Conservation (phyloP, 2,329 filamentous ascomycete species). For the Metarhizium rileyi region DNA sequence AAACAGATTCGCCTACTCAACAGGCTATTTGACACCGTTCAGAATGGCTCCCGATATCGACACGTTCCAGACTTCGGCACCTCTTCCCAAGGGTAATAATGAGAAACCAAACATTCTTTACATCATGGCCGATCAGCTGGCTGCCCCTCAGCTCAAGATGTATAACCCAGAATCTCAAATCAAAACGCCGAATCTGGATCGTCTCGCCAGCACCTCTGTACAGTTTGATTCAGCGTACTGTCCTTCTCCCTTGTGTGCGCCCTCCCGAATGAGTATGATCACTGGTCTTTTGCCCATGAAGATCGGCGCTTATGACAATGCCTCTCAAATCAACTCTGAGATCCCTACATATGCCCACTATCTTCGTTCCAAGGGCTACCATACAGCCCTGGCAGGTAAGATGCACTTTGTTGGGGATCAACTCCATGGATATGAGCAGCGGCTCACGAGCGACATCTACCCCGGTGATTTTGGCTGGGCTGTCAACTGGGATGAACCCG, state of each 20-base stretch:
- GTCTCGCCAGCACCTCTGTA: conserved; percentile 69
- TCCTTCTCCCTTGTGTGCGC: conserved; percentile 84
- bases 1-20: background rate
- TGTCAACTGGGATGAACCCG: conserved; percentile 90
- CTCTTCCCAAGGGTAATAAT: conserved; percentile 16
- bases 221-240: conserved; percentile 94
- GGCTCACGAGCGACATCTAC: conserved; percentile 92
- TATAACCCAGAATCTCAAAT: conserved; percentile 84
- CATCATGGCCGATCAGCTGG: conserved; percentile 95
- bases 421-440: conserved; percentile 85
- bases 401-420: conserved; percentile 98
- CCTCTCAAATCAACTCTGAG: conserved; percentile 72
- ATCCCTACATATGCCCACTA: conserved; percentile 91
- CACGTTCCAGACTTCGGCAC: conserved; percentile 51
- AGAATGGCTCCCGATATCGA: conserved; percentile 66
- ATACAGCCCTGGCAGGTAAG: conserved; percentile 85
- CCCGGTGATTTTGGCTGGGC: conserved; percentile 91
- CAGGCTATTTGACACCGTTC: background rate
- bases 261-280: conserved; percentile 90
- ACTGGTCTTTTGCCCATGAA: conserved; percentile 84
- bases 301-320: conserved; percentile 89
- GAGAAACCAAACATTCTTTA: conserved; percentile 45
- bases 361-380: conserved; percentile 72
- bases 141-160: conserved; percentile 82
- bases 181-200: conserved; percentile 83